Evolutionary conservation across 2,329 filamentous ascomycete genomes (phyloP).

Genomic region (Orbilia ellipsospora): DNA sequence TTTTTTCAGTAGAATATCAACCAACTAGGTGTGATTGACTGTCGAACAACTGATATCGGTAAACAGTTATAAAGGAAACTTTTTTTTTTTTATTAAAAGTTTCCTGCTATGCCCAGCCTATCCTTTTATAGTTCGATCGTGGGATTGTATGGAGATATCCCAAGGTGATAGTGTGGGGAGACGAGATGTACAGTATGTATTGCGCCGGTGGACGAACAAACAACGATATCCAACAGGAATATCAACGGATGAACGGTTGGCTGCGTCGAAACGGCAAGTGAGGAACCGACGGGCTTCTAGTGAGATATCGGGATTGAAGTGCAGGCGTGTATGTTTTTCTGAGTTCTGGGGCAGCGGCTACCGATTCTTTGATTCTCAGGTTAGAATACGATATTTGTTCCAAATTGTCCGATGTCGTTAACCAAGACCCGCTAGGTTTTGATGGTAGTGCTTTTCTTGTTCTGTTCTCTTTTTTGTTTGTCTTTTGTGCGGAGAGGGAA

Average conservation of each 20-base stretch:
- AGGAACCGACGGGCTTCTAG: slow-evolving; percentile 1
- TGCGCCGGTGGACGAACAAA: neutral
- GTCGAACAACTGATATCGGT: neutral
- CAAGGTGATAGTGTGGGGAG: neutral
- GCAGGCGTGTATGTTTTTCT: neutral
- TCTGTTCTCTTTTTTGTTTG: slow-evolving; percentile 15
- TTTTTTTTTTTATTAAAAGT: neutral
- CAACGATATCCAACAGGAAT: slow-evolving; percentile 11
- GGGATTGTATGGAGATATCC: too few relatives aligned
- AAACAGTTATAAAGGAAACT: neutral
- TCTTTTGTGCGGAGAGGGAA: slow-evolving; percentile 14
- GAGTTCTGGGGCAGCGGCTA: neutral
- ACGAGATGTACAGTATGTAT: neutral
- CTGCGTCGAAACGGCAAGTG: slow-evolving; percentile 3
- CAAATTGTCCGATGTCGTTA: slow-evolving; percentile 37
- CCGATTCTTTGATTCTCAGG: slow-evolving; percentile 6
- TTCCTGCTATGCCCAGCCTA: neutral
- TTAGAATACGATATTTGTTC: slow-evolving; percentile 11
- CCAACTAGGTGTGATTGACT: slow-evolving; percentile 6
- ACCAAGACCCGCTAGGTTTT: slow-evolving; percentile 46
- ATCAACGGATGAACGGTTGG: slow-evolving; percentile 9
- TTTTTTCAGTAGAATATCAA: neutral
- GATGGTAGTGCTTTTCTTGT: neutral
- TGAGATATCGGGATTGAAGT: neutral
- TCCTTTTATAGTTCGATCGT: slow-evolving; percentile 1